phyloP scores from a whole-genome alignment of 208 protist genomes.

The Leishmania braziliensis region DNA sequence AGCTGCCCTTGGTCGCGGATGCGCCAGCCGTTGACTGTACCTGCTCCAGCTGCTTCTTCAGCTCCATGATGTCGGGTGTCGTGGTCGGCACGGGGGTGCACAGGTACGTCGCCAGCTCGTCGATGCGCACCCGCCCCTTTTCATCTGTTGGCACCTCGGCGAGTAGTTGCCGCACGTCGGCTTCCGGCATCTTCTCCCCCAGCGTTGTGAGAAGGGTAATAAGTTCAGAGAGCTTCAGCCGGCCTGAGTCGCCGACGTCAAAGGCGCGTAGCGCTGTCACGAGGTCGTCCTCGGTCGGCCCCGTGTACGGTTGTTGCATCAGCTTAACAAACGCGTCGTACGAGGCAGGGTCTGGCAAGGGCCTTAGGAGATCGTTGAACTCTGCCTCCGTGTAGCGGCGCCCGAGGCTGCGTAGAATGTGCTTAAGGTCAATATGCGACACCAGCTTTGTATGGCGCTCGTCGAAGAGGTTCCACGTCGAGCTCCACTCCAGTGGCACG shows the following conservation, averaged over 20 bases:
- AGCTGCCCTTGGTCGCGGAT: not conserved
- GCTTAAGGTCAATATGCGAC: constrained; percentile 80
- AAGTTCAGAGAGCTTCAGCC: constrained; percentile 75
- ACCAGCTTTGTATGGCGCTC: constrained; percentile 73
- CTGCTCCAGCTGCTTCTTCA: constrained; percentile 76
- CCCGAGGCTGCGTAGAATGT: constrained; percentile 88
- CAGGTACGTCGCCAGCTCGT: constrained; percentile 81
- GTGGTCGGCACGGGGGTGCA: constrained; percentile 86
- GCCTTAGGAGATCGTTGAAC: constrained; percentile 73
- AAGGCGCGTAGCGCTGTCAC: constrained; percentile 84
- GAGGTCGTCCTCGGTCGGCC: constrained; percentile 88
- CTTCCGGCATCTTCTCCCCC: constrained; percentile 89
- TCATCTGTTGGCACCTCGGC: constrained; percentile 78
- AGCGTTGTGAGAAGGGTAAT: constrained; percentile 85
- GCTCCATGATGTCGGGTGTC: constrained; percentile 85
- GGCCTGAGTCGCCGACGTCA: constrained; percentile 72
- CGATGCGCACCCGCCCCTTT: constrained; percentile 76
- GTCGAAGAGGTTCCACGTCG: constrained; percentile 92
- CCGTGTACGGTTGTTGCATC: constrained; percentile 89
- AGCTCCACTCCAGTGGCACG: constrained; percentile 79
- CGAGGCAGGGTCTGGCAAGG: constrained; percentile 62
- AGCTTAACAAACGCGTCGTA: constrained; percentile 75
- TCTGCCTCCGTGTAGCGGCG: constrained; percentile 90
- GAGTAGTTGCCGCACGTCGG: constrained; percentile 83
- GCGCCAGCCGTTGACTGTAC: not conserved